These are phyloP conservation scores for Astrothelium macrocarpum DNA, from an alignment of 495 filamentous ascomycete genomes.

Conservation along the genomic window DNA sequence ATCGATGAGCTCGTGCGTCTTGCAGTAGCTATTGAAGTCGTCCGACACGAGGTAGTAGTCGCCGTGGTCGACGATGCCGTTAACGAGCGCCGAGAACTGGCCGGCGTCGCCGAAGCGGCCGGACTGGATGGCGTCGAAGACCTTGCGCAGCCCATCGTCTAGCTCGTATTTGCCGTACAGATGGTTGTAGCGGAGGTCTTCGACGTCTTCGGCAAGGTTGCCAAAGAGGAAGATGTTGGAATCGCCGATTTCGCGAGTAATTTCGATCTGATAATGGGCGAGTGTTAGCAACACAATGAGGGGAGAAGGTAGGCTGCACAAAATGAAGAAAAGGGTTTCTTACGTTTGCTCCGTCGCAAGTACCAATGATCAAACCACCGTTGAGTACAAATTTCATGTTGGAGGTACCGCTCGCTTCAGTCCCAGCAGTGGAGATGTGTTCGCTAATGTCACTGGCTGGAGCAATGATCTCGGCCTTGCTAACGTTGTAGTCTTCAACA, in stretches of 20 bases:
- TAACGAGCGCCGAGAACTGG: constrained; percentile 69
- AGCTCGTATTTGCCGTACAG: constrained; percentile 69
- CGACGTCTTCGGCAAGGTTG: constrained; percentile 91
- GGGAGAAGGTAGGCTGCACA: not conserved
- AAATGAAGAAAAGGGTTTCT: constrained; percentile 29
- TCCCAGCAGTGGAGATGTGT: constrained; percentile 97
- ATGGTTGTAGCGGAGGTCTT: constrained; percentile 88
- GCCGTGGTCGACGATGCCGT: constrained; percentile 79
- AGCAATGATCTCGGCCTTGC: constrained; percentile 93
- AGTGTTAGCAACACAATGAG: constrained; percentile 5
- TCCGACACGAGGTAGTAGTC: constrained; percentile 97
- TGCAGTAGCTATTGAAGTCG: constrained; percentile 87
- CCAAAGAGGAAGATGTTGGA: constrained; percentile 98
- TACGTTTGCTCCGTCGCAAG: constrained; percentile 95
- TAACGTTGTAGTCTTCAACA: constrained; percentile 97
- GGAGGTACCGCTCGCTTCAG: constrained; percentile 59
- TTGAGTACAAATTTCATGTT: constrained; percentile 99
- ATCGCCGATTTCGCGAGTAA: constrained; percentile 92
- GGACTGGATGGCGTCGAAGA: constrained; percentile 72
- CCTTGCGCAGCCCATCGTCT: constrained; percentile 62
- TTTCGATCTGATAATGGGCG: constrained; percentile 63
- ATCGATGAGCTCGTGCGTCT: constrained; percentile 83
- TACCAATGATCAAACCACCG: constrained; percentile 93
- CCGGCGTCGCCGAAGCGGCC: constrained; percentile 67
- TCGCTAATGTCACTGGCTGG: constrained; percentile 95